Evolutionary conservation across 1,139 yeast species (phyloP), one percentile per base, ranked within the genome.

Genomic region (Diutina pseudorugosa): DNA sequence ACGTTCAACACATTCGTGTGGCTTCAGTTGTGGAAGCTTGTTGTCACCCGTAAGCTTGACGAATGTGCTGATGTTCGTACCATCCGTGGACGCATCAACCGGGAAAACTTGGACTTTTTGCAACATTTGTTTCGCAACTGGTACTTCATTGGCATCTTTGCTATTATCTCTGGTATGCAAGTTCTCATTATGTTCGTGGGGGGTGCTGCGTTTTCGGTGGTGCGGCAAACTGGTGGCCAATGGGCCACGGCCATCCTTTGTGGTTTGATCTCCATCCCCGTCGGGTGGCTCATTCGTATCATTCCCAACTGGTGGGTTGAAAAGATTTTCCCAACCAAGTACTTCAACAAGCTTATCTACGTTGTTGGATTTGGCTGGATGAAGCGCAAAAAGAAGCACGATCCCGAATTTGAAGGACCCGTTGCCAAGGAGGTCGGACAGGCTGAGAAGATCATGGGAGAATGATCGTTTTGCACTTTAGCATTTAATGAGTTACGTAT

Each of bases 1-100:
- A 91, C 95, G 1, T 93, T 93, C 73, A 93, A 94, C 67, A 78
- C 98, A 0, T 93, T 93, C 76, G 98, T 93, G 52, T 93, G 98
- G 98, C 75, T 93, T 68, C 99, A 93, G 70, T 85, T 91, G 65
- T 93, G 94, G 80, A 90, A 93, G 62, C 77, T 93, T 70, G 81
- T 93, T 62, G 95, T 90, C 47, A 84, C 96, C 6, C 80, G 99
- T 63, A 87, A 95, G 59, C 73, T 93, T 54, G 98, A 93, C 66
- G 97, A 93, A 71, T 89, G 84, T 52, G 89, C 83, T 60, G 89
- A 85, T 42, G 71, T 84, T 40, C 70, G 72, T 1, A 73, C 69
- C 2, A 71, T 85, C 51, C 73, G 73, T 55, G 85, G 76, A 40
- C 76, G 94, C 64, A 71, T 83, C 51, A 76, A 82, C 3, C 58